Evolutionary conservation across 345 rosid genomes (phyloP), one percentile per base, ranked within the genome.

Genomic region (Salix caprea): DNA sequence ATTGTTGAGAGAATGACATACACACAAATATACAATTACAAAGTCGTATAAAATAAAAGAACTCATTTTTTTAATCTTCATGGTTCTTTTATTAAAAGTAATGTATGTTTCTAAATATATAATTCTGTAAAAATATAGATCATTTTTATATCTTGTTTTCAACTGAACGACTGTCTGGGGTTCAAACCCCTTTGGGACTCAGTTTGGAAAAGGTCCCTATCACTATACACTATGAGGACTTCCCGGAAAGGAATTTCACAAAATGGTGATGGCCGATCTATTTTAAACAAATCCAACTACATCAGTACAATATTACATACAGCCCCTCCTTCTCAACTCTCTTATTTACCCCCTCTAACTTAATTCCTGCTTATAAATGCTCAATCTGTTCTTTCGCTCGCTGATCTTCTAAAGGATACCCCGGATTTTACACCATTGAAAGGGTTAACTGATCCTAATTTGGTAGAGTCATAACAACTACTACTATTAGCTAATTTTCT

Each of bases 351-450:
- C 72, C 75, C 34, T 73, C 74, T 69, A 77, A 70, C 70, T 77
- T 50, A 34, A 68, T 78, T 67, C 48, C 65, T 42, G 39, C 30
- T 60, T 56, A 73, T 48, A 34, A 76, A 73, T 36, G 64, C 50
- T 76, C 78, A 88, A 60, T 30, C 73, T 30, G 72, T 83, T 77
- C 84, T 80, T 78, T 78, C 74, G 70, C 74, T 76, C 15, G 8
- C 52, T 19, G 81, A 75, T 76, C 78, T 86, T 81, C 87, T 87
- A 76, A 70, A 71, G n/a, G 81, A 72, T 75, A 78, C 78, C 44
- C 87, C 84, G 71, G 85, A 76, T 75, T 86, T 81, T 79, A 85
- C 88, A 80, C 71, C 85, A 70, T 73, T 52, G 18, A 62, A 81
- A 77, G 84, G 74, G 72, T 72, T 82, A 77, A 68, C 82, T 76